These are phyloP conservation scores for Rhodosorus marinus DNA, from an alignment of 23 red algal species.

Conservation along the genomic window DNA sequence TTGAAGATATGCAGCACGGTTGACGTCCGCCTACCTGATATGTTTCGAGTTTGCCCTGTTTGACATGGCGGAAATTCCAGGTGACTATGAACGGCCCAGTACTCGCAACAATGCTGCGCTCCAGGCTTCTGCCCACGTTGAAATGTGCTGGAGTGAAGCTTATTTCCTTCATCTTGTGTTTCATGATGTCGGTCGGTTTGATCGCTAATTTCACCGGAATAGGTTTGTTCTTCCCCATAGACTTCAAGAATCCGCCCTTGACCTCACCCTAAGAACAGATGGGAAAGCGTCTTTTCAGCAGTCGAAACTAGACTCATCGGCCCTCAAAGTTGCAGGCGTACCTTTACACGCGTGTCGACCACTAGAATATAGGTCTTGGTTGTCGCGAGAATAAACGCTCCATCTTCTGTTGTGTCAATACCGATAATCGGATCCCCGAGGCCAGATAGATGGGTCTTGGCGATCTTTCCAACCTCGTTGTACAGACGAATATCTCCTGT, in stretches of 20 bases:
- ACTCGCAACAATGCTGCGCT: slow-evolving; percentile 50
- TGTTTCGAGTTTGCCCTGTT: slow-evolving; percentile 14
- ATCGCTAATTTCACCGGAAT: slow-evolving; percentile 24
- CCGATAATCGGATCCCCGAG: slow-evolving; percentile 52
- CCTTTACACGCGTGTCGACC: slow-evolving; percentile 48
- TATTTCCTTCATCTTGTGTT: slow-evolving; percentile 42
- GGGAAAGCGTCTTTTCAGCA: too few species aligned
- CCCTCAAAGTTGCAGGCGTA: too few species aligned
- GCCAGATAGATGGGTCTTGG: slow-evolving; percentile 58
- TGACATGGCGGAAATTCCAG: slow-evolving; percentile 68
- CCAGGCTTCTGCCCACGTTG: slow-evolving; percentile 36
- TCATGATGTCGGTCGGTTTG: slow-evolving; percentile 23
- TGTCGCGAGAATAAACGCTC: slow-evolving; percentile 37
- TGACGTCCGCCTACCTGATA: too few species aligned
- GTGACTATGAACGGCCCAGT: slow-evolving; percentile 55
- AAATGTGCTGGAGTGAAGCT: slow-evolving; percentile 60
- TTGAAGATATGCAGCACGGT: too few species aligned
- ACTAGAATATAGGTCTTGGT: slow-evolving; percentile 42
- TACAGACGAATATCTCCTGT: slow-evolving; percentile 47
- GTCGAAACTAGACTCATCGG: too few species aligned
- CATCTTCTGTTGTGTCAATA: slow-evolving; percentile 60
- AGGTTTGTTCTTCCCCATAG: slow-evolving; percentile 60
- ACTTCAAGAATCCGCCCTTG: slow-evolving; percentile 41
- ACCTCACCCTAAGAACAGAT: slow-evolving; percentile 18
- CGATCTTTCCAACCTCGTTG: slow-evolving; percentile 60